phyloP scores from a whole-genome alignment of 768 basidiomycete genomes.

The Rhizopogon vulgaris region DNA sequence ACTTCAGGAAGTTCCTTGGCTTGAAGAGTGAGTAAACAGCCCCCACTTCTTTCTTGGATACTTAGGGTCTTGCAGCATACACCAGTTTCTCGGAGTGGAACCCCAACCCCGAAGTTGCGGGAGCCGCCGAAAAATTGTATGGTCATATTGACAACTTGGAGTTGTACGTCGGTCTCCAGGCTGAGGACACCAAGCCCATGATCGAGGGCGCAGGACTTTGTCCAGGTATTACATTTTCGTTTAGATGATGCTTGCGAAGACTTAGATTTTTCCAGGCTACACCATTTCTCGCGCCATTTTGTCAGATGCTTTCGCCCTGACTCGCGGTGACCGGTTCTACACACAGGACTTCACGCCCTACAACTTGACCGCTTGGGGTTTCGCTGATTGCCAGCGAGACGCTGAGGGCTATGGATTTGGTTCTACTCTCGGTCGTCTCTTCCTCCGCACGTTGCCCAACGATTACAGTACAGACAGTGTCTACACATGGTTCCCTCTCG shows the following conservation, averaged over 20 bases:
- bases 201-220: conserved; percentile 79
- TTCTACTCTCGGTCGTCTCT: conserved; percentile 58
- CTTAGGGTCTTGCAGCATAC: conserved; percentile 41
- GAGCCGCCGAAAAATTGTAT: conserved; percentile 72
- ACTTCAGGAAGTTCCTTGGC: conserved; percentile 80
- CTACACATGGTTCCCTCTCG: conserved; percentile 86
- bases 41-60: background rate
- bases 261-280: conserved; percentile 41
- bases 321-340: conserved; percentile 78
- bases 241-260: background rate
- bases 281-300: conserved; percentile 84
- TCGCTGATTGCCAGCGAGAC: conserved; percentile 75
- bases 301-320: conserved; percentile 80
- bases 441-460: conserved; percentile 68
- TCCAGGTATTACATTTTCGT: conserved; percentile 44
- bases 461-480: conserved; percentile 63
- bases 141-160: conserved; percentile 72
- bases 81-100: conserved; percentile 79
- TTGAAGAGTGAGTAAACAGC: conserved; percentile 50
- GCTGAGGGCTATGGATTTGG: conserved; percentile 68
- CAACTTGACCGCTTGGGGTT: conserved; percentile 83
- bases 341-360: conserved; percentile 77
- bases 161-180: conserved; percentile 76
- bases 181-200: conserved; percentile 69
- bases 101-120: conserved; percentile 58